Evolutionary conservation across 2,329 filamentous ascomycete genomes (phyloP), one percentile per base, ranked within the genome.

Genomic region (Ciborinia camelliae): DNA sequence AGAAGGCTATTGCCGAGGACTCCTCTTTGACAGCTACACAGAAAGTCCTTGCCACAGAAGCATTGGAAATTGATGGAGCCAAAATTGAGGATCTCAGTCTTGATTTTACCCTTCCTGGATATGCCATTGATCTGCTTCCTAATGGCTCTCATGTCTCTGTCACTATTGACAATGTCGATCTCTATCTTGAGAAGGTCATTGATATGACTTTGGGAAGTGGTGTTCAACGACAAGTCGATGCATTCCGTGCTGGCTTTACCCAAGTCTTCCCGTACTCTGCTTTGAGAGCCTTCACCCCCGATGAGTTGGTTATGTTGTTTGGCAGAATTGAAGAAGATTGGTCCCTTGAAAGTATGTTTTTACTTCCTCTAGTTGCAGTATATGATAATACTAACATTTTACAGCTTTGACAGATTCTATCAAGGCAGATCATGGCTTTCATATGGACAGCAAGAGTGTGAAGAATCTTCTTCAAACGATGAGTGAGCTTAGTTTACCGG

Each of bases 341-440:
- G 95, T 92, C 91, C 28, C 88, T 99, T 69, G 94, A 98, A 76
- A 99, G 91, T 95, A 85, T 84, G 91, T 82, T 48, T 12, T 66
- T 26, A 4, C 12, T 28, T 43, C 32, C 35, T 28, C 12, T 15
- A n/a, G 28, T 39, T 47, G 18, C 18, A 47, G 52, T 39, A 45
- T 58, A 9, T 50, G 45, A 64, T 57, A 28, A 65, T 58, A 73
- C 65, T 71, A 68, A 62, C 35, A 54, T 51, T 66, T 61, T 32
- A 3, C 71, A 95, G 91, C 95, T 66, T 86, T 99, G 48, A 96
- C 96, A 86, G 95, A 99, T 75, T 97, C 94, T 0, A 94, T 99
- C 80, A 99, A 99, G 80, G 95, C 95, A 35, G 95, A 99, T 72
- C 95, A 99, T 75, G 95, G 95, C 10, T 99, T 91, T 81, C 99